Percentiles rank a stretch among this genome's conserved stretches.
These are phyloP conservation scores for Mycena albidolilacea DNA, from an alignment of 768 basidiomycete species.

Conservation along the genomic window DNA sequence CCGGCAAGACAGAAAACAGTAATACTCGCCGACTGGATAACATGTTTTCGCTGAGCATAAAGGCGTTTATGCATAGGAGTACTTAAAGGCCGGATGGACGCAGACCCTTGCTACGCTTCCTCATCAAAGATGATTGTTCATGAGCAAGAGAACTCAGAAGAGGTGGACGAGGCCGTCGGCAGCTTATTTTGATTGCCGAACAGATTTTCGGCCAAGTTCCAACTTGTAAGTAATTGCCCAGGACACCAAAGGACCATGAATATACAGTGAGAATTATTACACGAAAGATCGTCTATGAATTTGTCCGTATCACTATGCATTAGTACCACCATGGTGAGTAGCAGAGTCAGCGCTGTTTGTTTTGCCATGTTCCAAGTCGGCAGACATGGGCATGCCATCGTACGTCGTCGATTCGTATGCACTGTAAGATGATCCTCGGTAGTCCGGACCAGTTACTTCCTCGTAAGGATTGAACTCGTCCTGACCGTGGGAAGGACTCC, in stretches of 20 bases:
- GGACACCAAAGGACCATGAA: background rate
- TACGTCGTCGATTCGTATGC: conserved; percentile 11
- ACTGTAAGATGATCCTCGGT: conserved; percentile 28
- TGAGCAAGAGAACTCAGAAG: background rate
- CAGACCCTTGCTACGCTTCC: background rate
- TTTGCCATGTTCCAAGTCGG: conserved; percentile 23
- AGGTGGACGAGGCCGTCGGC: background rate
- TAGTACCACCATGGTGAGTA: background rate
- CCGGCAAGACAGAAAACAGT: conserved; percentile 22
- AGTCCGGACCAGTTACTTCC: conserved; percentile 44
- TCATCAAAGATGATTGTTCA: conserved; percentile 7
- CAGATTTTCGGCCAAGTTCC: background rate
- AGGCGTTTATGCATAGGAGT: conserved; percentile 68
- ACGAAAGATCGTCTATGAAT: background rate
- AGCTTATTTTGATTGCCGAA: background rate
- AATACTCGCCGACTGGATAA: conserved; percentile 73
- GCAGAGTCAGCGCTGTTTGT: background rate
- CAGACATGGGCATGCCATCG: conserved; percentile 30
- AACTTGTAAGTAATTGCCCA: background rate
- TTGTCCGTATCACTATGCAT: background rate
- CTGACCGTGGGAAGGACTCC: conserved; percentile 24
- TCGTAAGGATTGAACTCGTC: conserved; percentile 59
- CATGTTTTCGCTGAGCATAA: conserved; percentile 79
- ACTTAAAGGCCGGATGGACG: background rate
- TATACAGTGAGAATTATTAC: background rate